These are phyloP conservation scores for Tillandsia fasciculata DNA, from an alignment of 176 grass and related monocot genomes.

Conservation along the genomic window DNA sequence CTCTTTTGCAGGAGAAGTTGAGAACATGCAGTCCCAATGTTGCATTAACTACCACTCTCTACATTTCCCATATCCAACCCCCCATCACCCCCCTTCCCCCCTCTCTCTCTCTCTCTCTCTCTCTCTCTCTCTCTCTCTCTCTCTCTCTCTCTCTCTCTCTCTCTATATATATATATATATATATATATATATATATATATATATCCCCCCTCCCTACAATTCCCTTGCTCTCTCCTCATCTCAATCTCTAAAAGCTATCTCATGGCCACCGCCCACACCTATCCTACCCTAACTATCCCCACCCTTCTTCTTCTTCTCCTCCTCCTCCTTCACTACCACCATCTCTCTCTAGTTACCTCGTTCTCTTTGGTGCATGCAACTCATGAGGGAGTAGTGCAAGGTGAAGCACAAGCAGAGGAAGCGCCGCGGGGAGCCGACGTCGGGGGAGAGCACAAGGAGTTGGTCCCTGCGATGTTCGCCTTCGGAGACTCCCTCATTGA, in stretches of 20 bases:
- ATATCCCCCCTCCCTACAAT: too few relatives aligned
- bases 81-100: too few relatives aligned
- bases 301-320: background rate
- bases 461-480: conserved; percentile 82
- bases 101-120: too few relatives aligned
- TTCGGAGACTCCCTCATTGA: conserved; percentile 96
- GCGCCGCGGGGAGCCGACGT: background rate
- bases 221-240: background rate
- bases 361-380: background rate
- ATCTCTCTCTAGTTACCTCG: background rate
- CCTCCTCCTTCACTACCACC: background rate
- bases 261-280: background rate
- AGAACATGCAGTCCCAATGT: background rate
- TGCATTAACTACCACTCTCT: background rate
- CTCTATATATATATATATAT: too few relatives aligned
- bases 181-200: too few relatives aligned
- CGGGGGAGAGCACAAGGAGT: background rate
- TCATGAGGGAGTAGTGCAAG: background rate
- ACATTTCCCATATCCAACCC: too few relatives aligned
- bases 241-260: background rate
- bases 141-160: too few relatives aligned
- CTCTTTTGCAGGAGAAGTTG: background rate
- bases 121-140: too few relatives aligned
- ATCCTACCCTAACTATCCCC: background rate
- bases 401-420: background rate